Base-by-base conservation (phyloP, 2,329 filamentous ascomycete genomes). In the Dactylellina sp. region DNA sequence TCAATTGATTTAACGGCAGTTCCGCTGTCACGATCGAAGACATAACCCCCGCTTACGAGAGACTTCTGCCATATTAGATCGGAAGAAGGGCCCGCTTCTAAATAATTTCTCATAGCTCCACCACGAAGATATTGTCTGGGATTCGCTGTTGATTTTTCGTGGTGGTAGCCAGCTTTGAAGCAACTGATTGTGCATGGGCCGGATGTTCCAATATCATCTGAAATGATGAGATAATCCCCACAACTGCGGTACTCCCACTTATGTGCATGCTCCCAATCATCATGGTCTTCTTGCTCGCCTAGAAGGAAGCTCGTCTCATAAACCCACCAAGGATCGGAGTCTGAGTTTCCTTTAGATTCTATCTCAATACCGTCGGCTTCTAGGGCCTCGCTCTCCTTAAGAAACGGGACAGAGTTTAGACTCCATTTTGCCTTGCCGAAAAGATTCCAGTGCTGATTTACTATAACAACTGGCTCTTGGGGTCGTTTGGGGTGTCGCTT, bases 211-310 rank as follows among this genome's bases (percentile, higher is more conserved):
- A 77, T 75, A 18, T 78, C 77, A 28, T 78, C 77, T 2, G 76
- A 76, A 16, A 77, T 61, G 14, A 78, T 60, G n/a, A 78, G 68
- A 24, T 77, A 75, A 60, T 76, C 65, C 9, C 76, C 77, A 18
- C 76, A 77, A 22, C 74, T 76, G 25, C 59, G 76, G 46, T 77
- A 77, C 16, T 78, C 77, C 77, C 77, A 78, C 24, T 62, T 77
- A 18, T 75, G 39, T 28, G 52, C 28, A 42, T 16, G 37, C 16
- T 76, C 71, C 18, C 25, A 68, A 20, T 52, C 55, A 9, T 53
- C 42, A 0, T 37, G 2, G n/a, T 55, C 42, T 7, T 52, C 42
- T 2, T 40, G 25, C 9, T 5, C 9, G 11, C 28, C 18, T 11
- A 52, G 7, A 16, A 11, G 5, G 20, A 22, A 28, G 32, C 18